These are phyloP conservation scores for Podila minutissima DNA, from an alignment of 192 early-diverging fungal genomes.

Conservation along the genomic window DNA sequence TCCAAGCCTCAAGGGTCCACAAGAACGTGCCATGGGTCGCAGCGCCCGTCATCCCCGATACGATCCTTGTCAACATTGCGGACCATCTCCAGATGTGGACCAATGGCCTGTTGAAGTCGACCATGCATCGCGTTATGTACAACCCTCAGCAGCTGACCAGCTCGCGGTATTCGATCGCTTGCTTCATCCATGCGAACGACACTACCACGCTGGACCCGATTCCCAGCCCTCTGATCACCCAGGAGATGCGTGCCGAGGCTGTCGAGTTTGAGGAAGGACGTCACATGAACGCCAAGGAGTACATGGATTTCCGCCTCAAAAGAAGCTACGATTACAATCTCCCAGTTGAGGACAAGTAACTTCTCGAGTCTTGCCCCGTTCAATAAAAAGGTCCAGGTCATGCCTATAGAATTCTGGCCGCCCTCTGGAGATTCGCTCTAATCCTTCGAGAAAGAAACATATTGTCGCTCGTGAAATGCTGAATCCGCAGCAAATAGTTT, in stretches of 20 bases:
- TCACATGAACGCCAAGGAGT: constrained; percentile 63
- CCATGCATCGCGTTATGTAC: constrained; percentile 68
- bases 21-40: constrained; percentile 62
- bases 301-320: constrained; percentile 52
- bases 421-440: too few relatives aligned
- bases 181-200: constrained; percentile 67
- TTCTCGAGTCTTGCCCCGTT: too few relatives aligned
- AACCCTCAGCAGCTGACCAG: constrained; percentile 56
- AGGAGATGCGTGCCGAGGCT: constrained; percentile 21
- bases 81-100: constrained; percentile 75
- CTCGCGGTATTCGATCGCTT: constrained; percentile 71
- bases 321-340: constrained; percentile 42
- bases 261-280: constrained; percentile 49
- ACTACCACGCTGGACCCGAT: constrained; percentile 57
- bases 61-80: constrained; percentile 69
- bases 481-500: too few relatives aligned
- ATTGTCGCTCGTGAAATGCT: too few relatives aligned
- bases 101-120: constrained; percentile 67
- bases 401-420: too few relatives aligned
- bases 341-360: background rate
- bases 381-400: too few relatives aligned
- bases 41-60: constrained; percentile 63
- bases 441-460: too few relatives aligned
- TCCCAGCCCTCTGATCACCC: constrained; percentile 48
- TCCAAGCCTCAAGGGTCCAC: constrained; percentile 51